Conservation (phyloP, 2,329 filamentous ascomycete genomes). For the Thermoascus crustaceus region DNA sequence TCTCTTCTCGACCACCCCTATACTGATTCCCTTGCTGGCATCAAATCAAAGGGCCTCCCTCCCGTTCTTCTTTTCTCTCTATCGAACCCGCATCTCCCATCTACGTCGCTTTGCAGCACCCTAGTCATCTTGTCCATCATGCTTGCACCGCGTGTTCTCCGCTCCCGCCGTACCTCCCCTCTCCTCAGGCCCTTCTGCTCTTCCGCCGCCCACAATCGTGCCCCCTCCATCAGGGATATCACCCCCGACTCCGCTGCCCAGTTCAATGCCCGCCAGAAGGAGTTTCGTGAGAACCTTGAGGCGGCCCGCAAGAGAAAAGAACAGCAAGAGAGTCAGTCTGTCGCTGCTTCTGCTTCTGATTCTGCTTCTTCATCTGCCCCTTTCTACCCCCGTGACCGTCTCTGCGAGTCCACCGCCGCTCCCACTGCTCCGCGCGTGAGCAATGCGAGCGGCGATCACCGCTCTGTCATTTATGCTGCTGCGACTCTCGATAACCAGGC, state of each 20-base stretch:
- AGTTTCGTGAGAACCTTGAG: constrained; percentile 75
- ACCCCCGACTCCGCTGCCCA: constrained; percentile 59
- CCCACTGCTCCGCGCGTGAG: constrained; percentile 39
- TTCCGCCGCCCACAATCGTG: constrained; percentile 42
- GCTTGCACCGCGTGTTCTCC: constrained; percentile 43
- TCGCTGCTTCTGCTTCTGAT: constrained; percentile 40
- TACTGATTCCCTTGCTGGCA: no score
- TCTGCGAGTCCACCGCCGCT: constrained; percentile 31
- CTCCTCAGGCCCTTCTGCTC: constrained; percentile 52
- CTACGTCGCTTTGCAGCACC: no score
- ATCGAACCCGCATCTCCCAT: no score
- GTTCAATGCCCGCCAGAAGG: constrained; percentile 77
- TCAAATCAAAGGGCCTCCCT: no score
- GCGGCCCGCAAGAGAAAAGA: constrained; percentile 68
- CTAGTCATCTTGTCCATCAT: constrained; percentile 25
- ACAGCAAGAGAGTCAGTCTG: constrained; percentile 73
- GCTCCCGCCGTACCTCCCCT: constrained; percentile 39
- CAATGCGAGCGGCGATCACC: constrained; percentile 35
- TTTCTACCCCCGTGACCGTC: constrained; percentile 22
- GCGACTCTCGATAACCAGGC: constrained; percentile 36
- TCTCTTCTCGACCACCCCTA: no score
- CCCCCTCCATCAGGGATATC: constrained; percentile 82
- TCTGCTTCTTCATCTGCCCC: constrained; percentile 27
- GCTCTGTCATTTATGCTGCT: constrained; percentile 33
- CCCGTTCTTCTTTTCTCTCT: no score